phyloP scores from a whole-genome alignment of 441 rosid species.

The Kokia cookei region DNA sequence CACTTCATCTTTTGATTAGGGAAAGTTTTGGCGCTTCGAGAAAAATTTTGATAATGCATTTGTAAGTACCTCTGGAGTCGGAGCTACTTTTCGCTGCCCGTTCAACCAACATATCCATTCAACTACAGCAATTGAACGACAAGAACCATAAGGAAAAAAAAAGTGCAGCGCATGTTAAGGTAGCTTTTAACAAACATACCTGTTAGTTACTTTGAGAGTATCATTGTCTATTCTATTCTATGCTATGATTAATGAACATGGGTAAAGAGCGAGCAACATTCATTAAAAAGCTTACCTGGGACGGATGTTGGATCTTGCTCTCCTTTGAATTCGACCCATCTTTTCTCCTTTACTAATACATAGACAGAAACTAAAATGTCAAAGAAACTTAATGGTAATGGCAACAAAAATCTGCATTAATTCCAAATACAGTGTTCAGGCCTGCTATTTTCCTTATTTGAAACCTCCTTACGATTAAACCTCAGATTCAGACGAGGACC shows the following conservation, averaged over 20 bases:
- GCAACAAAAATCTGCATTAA: neutral
- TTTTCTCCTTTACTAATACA: conserved; percentile 83
- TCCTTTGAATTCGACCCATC: conserved; percentile 82
- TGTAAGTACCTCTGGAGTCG: conserved; percentile 62
- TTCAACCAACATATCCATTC: conserved; percentile 99
- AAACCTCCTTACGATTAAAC: neutral
- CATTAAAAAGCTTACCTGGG: conserved; percentile 47
- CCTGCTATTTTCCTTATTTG: neutral
- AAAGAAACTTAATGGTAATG: neutral
- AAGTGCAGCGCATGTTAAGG: neutral
- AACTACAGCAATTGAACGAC: conserved; percentile 41
- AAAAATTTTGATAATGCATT: neutral
- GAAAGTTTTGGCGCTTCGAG: neutral
- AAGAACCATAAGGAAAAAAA: conserved; percentile 1
- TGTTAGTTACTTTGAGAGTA: neutral
- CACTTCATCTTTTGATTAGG: neutral
- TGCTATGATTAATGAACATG: neutral
- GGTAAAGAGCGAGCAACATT: neutral
- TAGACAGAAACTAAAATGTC: conserved; percentile 14
- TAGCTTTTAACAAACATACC: neutral
- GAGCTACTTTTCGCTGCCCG: conserved; percentile 87
- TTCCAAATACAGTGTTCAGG: neutral
- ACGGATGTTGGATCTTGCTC: conserved; percentile 83
- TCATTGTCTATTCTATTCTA: neutral
- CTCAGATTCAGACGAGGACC: neutral